Percentiles rank a stretch among this genome's conserved stretches.
These are phyloP conservation scores for Aspergillus haitiensis DNA, from an alignment of 495 filamentous ascomycete species.

Conservation along the genomic window DNA sequence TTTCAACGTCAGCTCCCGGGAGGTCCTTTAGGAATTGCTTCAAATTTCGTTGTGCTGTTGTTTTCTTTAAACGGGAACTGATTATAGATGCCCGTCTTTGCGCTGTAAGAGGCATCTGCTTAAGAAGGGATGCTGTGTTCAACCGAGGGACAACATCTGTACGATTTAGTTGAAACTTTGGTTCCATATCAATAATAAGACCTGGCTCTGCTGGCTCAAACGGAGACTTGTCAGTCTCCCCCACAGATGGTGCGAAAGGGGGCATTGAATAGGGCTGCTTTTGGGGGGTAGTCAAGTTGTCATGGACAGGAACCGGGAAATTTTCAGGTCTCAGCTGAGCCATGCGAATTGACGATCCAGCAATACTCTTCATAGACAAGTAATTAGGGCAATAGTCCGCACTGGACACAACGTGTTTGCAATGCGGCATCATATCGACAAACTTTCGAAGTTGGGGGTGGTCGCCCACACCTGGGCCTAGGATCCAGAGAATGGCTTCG, in stretches of 20 bases:
- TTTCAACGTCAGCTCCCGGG: slow-evolving; percentile 70
- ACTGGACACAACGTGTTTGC: slow-evolving; percentile 76
- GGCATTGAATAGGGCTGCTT: slow-evolving; percentile 18
- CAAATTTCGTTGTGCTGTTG: slow-evolving; percentile 33
- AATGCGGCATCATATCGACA: slow-evolving; percentile 56
- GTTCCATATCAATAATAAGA: slow-evolving; percentile 63
- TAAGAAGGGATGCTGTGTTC: slow-evolving; percentile 44
- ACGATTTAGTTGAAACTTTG: slow-evolving; percentile 55
- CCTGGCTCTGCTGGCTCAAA: slow-evolving; percentile 48
- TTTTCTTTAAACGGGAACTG: slow-evolving; percentile 29
- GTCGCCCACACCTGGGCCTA: slow-evolving; percentile 64
- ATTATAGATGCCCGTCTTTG: slow-evolving; percentile 34
- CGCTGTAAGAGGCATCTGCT: slow-evolving; percentile 48
- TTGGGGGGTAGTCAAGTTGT: slow-evolving; percentile 49
- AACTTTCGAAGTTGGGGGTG: slow-evolving; percentile 65
- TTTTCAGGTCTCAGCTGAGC: slow-evolving; percentile 66
- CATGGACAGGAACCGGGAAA: slow-evolving; percentile 64
- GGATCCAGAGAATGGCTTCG: slow-evolving; percentile 74
- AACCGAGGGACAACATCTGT: slow-evolving; percentile 52
- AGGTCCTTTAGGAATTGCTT: slow-evolving; percentile 50
- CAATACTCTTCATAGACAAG: slow-evolving; percentile 63
- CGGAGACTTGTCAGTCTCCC: slow-evolving; percentile 19
- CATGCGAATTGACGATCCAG: slow-evolving; percentile 62
- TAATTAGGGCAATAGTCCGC: slow-evolving; percentile 69
- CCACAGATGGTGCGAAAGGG: neutral